These are phyloP conservation scores for Tilletia caries DNA, from an alignment of 1,284 basidiomycete species.

Conservation along the genomic window DNA sequence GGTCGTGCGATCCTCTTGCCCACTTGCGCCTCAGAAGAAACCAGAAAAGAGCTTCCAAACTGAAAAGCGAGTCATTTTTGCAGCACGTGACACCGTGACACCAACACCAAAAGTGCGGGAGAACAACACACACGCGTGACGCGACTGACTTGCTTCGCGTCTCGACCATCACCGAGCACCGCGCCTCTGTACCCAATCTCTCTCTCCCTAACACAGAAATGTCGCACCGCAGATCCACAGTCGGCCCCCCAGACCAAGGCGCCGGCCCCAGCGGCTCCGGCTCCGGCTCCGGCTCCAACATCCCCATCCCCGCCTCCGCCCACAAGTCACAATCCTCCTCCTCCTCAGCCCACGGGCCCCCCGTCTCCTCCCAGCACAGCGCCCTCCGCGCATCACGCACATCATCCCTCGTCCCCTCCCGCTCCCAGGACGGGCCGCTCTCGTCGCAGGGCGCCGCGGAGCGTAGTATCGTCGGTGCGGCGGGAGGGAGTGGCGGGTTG, in stretches of 20 bases:
- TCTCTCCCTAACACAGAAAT: background rate
- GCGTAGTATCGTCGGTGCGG: background rate
- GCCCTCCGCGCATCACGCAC: slow-evolving; percentile 13
- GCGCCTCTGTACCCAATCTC: no score
- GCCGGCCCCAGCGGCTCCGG: no score
- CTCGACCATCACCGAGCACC: no score
- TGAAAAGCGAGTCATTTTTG: no score
- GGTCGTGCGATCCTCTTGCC: no score
- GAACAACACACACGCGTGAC: no score
- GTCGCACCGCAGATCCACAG: slow-evolving; percentile 12
- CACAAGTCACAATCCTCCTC: slow-evolving; percentile 30
- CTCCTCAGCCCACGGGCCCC: slow-evolving; percentile 23
- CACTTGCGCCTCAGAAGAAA: no score
- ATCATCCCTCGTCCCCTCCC: slow-evolving; percentile 15
- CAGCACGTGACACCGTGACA: no score
- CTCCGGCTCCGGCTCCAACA: slow-evolving; percentile 21
- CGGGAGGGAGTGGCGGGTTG: background rate
- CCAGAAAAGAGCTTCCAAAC: no score
- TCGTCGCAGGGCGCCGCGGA: background rate
- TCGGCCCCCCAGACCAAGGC: background rate
- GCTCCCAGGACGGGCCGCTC: slow-evolving; percentile 5
- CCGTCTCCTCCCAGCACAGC: slow-evolving; percentile 35
- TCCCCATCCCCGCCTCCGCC: slow-evolving; percentile 32
- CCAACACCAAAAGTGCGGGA: no score
- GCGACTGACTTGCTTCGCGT: no score